Base-by-base conservation (phyloP, 345 rosid species). In the Corchorus capsularis region DNA sequence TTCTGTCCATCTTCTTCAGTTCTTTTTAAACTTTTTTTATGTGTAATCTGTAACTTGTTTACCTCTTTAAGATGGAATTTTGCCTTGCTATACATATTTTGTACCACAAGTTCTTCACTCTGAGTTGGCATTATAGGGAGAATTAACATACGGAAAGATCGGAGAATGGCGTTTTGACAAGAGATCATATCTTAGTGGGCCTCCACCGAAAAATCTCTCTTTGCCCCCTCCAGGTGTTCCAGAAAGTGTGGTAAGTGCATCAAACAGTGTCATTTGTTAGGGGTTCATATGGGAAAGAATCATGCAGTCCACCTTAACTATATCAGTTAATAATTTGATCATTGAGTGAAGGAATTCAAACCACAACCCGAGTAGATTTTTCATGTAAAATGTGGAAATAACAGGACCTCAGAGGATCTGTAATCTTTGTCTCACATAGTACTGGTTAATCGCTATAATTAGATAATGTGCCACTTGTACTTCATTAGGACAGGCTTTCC, bases 131-230 rank as follows among this genome's bases (percentile, higher is more conserved):
- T 75, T 49, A 41, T 71, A 91, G 96, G 96, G 93, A 72, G 74
- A 87, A 80, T 75, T 89, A 79, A 92, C 89, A 8, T 88, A 90
- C 69, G 97, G 97, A 52, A 85, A 83, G 82, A 86, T 90, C 43
- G 97, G 97, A 77, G 94, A 90, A 73, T 92, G 97, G 97, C 87
- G 87, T 50, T 92, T 92, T 54, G 92, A 92, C 81, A 92, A 92
- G 89, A 87, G 97, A 82, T 83, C 91, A 8, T 83, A 85, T 85
- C 89, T 90, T 16, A 80, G 79, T 8, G 88, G 91, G 65, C 92
- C 94, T 71, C 93, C 89, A 1, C 94, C 97, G 50, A 88, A 75
- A 85, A 92, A 92, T 70, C 87, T 90, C 69, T 67, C 94, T 49
- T 82, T 90, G 74, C 97, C 97, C 65, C 97, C 97, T 72, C 90